Evolutionary conservation across 1,284 basidiomycete species (phyloP), one percentile per base, ranked within the genome.

Genomic region (Mycocalia duriaeana): DNA sequence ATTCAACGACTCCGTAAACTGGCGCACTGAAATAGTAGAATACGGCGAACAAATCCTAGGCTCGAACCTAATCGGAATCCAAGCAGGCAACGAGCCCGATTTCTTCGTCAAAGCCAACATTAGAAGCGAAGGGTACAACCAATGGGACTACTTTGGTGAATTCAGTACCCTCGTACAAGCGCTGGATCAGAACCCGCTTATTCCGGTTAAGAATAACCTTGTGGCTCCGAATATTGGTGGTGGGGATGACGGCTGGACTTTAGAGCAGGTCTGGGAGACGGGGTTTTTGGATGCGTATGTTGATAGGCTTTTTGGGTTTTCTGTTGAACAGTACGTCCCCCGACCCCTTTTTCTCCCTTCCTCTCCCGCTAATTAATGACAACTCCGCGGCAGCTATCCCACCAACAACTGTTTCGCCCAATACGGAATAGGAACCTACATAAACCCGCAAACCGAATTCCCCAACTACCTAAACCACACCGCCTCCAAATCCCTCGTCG

Each of bases 31-130:
- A 8, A 83, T 85, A 22, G 82, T 75, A 2, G 71, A 70, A 42
- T 43, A 55, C 23, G 66, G 64, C 1, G 63, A 73, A 49, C 45
- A 52, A 6, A 78, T 85, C 50, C 70, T 88, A 0, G 85, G 85
- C 1, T 64, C 72, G 48, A 68, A 74, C 53, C 72, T 88, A 7
- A 63, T 80, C 20, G 83, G 80, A 1, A 60, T 85, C 26, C 77
- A 82, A 58, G 72, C 70, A 5, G 83, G 80, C 3, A 89, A 89
- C 59, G 85, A 89, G 60, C 86, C 85, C 9, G 85, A 88, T 65
- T 66, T 87, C 48, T 87, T 78, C 57, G 59, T 58, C 4, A 53
- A 60, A n/a, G n/a, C n/a, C n/a, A n/a, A n/a, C n/a, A n/a, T n/a
- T n/a, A n/a, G n/a, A n/a, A 50, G 60, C 49, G 61, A 25, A 50